These are phyloP conservation scores for Cryphonectria naterciae DNA, from an alignment of 2,329 filamentous ascomycete genomes.

Conservation along the genomic window DNA sequence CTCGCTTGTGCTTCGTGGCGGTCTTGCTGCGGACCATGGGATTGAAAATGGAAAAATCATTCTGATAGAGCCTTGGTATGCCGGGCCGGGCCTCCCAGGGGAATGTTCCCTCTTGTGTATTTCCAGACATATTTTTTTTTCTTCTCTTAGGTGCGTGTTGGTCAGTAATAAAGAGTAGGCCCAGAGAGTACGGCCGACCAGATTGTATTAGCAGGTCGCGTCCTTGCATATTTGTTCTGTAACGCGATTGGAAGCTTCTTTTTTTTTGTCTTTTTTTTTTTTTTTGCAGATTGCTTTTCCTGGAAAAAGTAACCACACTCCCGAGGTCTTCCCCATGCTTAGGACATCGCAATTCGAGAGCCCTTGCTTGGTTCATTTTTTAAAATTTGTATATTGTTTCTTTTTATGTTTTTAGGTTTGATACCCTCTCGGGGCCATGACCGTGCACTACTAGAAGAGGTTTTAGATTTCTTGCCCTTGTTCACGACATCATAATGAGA, in stretches of 20 bases:
- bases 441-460: background rate
- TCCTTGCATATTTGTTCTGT: background rate
- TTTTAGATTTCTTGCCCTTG: background rate
- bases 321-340: background rate
- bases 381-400: too few species aligned
- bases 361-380: background rate
- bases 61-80: background rate
- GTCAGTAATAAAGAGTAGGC: background rate
- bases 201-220: background rate
- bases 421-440: background rate
- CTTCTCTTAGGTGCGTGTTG: too few species aligned
- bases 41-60: background rate
- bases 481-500: background rate
- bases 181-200: background rate
- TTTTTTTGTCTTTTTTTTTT: too few species aligned
- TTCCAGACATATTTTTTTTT: background rate
- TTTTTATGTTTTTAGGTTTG: background rate
- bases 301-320: background rate
- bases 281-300: background rate
- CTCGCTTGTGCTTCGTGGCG: slow-evolving; percentile 7
- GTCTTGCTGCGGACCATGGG: background rate
- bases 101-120: background rate
- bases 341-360: background rate
- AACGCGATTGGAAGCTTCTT: background rate
- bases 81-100: background rate